Evolutionary conservation across 2,329 filamentous ascomycete genomes (phyloP), one percentile per base, ranked within the genome.

Genomic region (Talaromyces amestolkiae): DNA sequence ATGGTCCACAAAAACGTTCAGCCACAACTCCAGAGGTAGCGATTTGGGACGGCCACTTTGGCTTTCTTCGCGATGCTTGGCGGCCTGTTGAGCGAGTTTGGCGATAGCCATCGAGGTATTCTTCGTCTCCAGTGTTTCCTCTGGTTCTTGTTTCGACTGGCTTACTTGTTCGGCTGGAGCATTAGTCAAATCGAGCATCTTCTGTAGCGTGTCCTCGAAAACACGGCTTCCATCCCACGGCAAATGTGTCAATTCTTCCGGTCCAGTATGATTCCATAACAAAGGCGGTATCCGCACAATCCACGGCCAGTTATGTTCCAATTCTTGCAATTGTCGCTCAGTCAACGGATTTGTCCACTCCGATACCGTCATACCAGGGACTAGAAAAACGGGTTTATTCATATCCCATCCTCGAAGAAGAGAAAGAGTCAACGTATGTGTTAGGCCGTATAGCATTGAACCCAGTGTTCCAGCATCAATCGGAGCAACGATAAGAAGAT

Each of bases 331-430:
- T 74, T 97, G 93, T 72, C 92, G 90, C 79, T 91, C 91, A 17
- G 92, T 96, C 79, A 93, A 89, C 2, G 93, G 92, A 72, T 95
- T 93, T 74, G 93, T 88, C 92, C 92, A 96, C 87, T 94, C 93
- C 67, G 91, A 85, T 1, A 87, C 87, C 39, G 91, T 94, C 93
- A 97, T 96, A 69, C 91, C 92, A 0, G 93, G 93, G 7, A 96
- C 89, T 65, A 97, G 81, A 58, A 97, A 80, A 35, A 96, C 90
- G 71, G 89, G 91, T 79, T 97, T 97, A 7, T 89, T 89, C 0
- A 90, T 88, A 71, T 96, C 89, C 93, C 93, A 97, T 64, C 91
- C 91, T 61, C 93, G 86, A 58, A 97, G 76, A 0, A 96, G 86
- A 70, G 94, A 90, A 61, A 96, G 83, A 8, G 96, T 83, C 63